phyloP scores from a whole-genome alignment of 2,329 filamentous ascomycete genomes.

The Fusarium armeniacum region DNA sequence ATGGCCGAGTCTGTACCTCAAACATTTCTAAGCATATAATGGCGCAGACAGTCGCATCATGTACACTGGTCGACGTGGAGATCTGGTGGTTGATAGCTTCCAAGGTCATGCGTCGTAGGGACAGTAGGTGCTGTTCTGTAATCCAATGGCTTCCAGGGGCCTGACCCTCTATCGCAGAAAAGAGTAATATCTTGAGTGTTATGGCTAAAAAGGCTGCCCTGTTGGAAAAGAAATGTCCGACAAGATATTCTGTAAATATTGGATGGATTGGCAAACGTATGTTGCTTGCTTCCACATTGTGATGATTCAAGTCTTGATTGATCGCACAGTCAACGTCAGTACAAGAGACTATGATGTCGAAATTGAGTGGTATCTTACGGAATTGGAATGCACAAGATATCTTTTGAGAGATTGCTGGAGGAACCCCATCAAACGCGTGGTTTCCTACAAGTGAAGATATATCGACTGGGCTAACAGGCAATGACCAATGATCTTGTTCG shows the following conservation, averaged over 20 bases:
- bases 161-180: not conserved
- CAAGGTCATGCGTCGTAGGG: not conserved
- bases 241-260: slow-evolving; percentile 1
- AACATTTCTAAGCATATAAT: slow-evolving; percentile 6
- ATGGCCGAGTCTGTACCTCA: not conserved
- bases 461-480: not conserved
- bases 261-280: not conserved
- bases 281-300: slow-evolving; percentile 1
- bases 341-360: not conserved
- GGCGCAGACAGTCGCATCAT: not conserved
- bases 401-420: not conserved
- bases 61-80: not conserved
- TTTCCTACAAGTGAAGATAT: slow-evolving; percentile 1
- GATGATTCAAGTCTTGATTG: slow-evolving; percentile 1
- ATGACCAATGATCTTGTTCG: not conserved
- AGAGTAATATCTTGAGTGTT: not conserved
- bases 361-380: not conserved
- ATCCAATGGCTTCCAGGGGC: not conserved
- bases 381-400: slow-evolving; percentile 2
- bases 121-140: not conserved
- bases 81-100: not conserved
- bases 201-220: not conserved
- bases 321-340: not conserved
- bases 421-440: not conserved
- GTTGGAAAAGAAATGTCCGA: not conserved